Percentiles rank a stretch among this genome's conserved stretches.
Conservation (phyloP, 768 basidiomycete species). For the Grammothele lineata region DNA sequence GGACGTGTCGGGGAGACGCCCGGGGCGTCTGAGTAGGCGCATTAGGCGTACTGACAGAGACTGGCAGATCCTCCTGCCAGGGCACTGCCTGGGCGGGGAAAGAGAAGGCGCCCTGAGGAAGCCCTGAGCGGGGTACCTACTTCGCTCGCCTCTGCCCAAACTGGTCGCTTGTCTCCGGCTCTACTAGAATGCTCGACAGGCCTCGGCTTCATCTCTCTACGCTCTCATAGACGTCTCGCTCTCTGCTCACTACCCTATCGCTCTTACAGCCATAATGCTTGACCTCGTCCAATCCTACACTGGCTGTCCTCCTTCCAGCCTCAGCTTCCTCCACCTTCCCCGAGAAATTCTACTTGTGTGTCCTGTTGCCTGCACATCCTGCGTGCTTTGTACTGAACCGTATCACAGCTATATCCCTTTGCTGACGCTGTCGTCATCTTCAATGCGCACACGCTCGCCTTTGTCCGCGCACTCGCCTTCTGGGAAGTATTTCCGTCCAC, state of each 20-base stretch:
- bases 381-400: background rate
- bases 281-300: constrained; percentile 42
- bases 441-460: constrained; percentile 59
- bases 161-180: no score
- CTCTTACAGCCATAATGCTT: constrained; percentile 34
- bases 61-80: no score
- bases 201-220: background rate
- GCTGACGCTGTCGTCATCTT: constrained; percentile 67
- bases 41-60: no score
- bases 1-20: no score
- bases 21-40: no score
- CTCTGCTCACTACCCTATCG: background rate
- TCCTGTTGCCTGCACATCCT: constrained; percentile 11
- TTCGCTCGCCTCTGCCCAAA: no score
- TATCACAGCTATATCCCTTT: constrained; percentile 62
- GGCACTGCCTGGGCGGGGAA: no score
- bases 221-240: background rate
- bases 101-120: no score
- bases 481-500: constrained; percentile 77
- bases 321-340: constrained; percentile 56
- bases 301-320: constrained; percentile 48
- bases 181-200: constrained; percentile 4
- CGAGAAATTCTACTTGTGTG: constrained; percentile 57
- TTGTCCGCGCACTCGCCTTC: constrained; percentile 71
- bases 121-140: no score